Evolutionary conservation across 345 rosid genomes (phyloP), one percentile per base, ranked within the genome.

Genomic region (Adansonia digitata): DNA sequence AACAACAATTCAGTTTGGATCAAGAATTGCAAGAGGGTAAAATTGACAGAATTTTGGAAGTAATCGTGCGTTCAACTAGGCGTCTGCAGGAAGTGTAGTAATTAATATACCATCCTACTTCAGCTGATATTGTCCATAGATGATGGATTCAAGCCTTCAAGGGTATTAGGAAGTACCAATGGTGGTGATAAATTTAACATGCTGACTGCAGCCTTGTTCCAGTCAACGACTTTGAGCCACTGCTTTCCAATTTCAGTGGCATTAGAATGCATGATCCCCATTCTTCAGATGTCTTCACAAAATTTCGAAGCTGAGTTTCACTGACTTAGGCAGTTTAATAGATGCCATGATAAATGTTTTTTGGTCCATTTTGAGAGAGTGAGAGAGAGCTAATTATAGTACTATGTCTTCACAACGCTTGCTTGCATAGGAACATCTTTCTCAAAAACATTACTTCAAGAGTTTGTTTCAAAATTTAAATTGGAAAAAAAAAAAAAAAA

Each of bases 11-110:
- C n/a, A 94, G 97, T 94, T 94, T 49, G 97, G 98, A n/a, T 92
- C 97, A 2, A 88, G 97, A 82, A 94, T 91, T 22, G 95, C 95
- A 2, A 87, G 97, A 84, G 97, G 91, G 81, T 94, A 97, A 15
- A 94, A 92, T 76, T 72, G 93, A 49, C 88, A 88, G 86, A 92
- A 88, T 65, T 92, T 94, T 65, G 97, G 97, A 77, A 94, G 98
- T 63, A 94, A 88, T 69, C 97, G 97, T 1, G 97, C 97, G 0
- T 97, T 97, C 15, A 94, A 94, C 84, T 92, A 87, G 80, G 98
- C 97, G 31, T 91, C 97, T 57, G 97, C 97, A 0, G 98, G 97
- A 64, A 90, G 97, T 49, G 85, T 76, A 69, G 83, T 84, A 5
- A 80, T 90, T 70, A 43, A 73, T 6, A 34, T 78, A 34, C 87